Conservation (phyloP, 768 basidiomycete species). For the Nidularia pulvinata region DNA sequence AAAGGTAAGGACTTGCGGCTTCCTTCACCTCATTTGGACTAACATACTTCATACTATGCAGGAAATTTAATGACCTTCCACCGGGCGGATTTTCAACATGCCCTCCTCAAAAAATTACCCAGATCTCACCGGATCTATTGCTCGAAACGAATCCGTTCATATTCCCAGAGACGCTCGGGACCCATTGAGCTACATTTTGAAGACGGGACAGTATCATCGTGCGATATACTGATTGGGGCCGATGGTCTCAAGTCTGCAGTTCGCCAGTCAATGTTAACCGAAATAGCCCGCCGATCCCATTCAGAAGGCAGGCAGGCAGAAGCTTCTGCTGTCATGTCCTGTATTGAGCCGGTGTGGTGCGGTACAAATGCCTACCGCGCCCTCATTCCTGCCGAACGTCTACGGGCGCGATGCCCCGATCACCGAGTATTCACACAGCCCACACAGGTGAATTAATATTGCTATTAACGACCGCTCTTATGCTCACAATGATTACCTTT, state of each 20-base stretch:
- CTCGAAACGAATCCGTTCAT: constrained; percentile 60
- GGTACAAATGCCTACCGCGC: constrained; percentile 61
- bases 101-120: constrained; percentile 49
- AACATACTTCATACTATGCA: constrained; percentile 11
- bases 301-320: constrained; percentile 30
- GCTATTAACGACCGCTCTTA: constrained; percentile 1
- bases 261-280: constrained; percentile 33
- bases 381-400: constrained; percentile 49
- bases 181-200: constrained; percentile 53
- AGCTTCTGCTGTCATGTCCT: constrained; percentile 36
- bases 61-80: constrained; percentile 57
- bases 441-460: constrained; percentile 36
- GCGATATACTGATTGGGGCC: constrained; percentile 72
- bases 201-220: constrained; percentile 58
- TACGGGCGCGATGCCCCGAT: constrained; percentile 38
- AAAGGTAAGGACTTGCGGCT: constrained; percentile 38
- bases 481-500: neutral
- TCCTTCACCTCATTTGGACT: neutral
- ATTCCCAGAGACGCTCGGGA: constrained; percentile 38
- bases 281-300: constrained; percentile 31
- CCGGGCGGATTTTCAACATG: constrained; percentile 66
- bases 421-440: constrained; percentile 48
- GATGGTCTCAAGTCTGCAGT: constrained; percentile 66
- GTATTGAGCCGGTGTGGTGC: constrained; percentile 56
- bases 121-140: constrained; percentile 44